Conservation (phyloP, 768 basidiomycete genomes). For the Butyriboletus loyo region DNA sequence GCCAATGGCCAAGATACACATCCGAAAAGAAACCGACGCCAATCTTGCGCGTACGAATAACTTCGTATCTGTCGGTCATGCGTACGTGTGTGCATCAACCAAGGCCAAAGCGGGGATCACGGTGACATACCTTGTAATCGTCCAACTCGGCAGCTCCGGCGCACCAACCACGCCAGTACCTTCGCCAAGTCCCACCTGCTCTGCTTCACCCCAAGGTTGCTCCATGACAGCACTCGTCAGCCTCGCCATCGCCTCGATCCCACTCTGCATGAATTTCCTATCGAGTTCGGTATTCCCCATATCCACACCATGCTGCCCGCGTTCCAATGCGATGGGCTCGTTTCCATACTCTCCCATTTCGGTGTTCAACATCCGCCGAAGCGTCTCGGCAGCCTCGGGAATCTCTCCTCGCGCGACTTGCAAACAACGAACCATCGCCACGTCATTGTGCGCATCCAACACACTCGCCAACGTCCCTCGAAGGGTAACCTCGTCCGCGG, state of each 20-base stretch:
- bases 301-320: not conserved
- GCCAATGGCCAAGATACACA: constrained; percentile 77
- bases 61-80: constrained; percentile 54
- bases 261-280: constrained; percentile 66
- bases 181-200: not conserved
- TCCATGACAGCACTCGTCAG: constrained; percentile 40
- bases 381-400: constrained; percentile 23
- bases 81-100: not conserved
- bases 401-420: constrained; percentile 23
- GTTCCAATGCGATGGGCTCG: not conserved
- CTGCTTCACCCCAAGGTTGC: not conserved
- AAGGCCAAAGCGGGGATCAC: not conserved
- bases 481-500: constrained; percentile 23
- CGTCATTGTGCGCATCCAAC: constrained; percentile 13
- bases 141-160: constrained; percentile 61
- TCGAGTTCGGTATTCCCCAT: constrained; percentile 32
- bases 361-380: constrained; percentile 15
- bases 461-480: constrained; percentile 17
- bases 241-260: constrained; percentile 67
- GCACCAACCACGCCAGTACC: not conserved
- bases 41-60: constrained; percentile 66
- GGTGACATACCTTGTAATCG: constrained; percentile 57
- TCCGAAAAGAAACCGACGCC: constrained; percentile 75
- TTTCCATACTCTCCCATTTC: not conserved
- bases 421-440: constrained; percentile 21